Evolutionary conservation across 441 rosid species (phyloP).

Genomic region (Cnidoscolus chayamansa): DNA sequence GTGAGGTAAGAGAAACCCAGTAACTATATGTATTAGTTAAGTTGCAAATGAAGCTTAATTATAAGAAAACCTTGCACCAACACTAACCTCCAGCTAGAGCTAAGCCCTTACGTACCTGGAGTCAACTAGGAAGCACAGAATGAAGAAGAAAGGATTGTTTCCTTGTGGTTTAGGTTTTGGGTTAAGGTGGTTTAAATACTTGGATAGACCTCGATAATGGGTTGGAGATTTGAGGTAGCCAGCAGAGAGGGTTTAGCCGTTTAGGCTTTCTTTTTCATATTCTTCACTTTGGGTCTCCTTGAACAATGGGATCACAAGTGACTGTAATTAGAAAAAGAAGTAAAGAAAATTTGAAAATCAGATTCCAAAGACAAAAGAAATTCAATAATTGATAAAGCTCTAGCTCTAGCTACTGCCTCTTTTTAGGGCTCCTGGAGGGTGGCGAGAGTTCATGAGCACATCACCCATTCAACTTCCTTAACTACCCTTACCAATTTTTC

Average conservation of each 20-base stretch:
- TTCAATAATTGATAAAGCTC: conserved; percentile 28
- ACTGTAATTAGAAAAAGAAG: conserved; percentile 28
- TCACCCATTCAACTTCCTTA: conserved; percentile 9
- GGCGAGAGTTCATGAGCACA: conserved; percentile 10
- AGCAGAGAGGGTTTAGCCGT: conserved; percentile 16
- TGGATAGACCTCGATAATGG: conserved; percentile 33
- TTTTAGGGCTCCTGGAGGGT: conserved; percentile 29
- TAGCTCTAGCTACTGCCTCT: conserved; percentile 23
- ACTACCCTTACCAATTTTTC: conserved; percentile 10
- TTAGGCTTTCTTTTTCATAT: conserved; percentile 38
- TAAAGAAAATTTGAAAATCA: conserved; percentile 30
- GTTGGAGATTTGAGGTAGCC: conserved; percentile 24
- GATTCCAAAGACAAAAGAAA: conserved; percentile 23
- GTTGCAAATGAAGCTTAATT: too few species aligned
- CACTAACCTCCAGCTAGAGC: too few species aligned
- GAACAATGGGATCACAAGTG: conserved; percentile 33
- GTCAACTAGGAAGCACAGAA: neutral
- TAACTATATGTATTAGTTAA: too few species aligned
- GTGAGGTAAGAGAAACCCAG: too few species aligned
- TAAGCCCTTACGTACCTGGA: conserved; percentile 1
- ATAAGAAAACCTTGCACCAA: too few species aligned
- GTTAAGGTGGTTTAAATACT: conserved; percentile 36
- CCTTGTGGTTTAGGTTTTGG: conserved; percentile 27
- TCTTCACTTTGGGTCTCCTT: conserved; percentile 39
- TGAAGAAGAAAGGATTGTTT: conserved; percentile 7